Base-by-base conservation (phyloP, 768 basidiomycete genomes). In the Xerocomus brunneocitrinus region DNA sequence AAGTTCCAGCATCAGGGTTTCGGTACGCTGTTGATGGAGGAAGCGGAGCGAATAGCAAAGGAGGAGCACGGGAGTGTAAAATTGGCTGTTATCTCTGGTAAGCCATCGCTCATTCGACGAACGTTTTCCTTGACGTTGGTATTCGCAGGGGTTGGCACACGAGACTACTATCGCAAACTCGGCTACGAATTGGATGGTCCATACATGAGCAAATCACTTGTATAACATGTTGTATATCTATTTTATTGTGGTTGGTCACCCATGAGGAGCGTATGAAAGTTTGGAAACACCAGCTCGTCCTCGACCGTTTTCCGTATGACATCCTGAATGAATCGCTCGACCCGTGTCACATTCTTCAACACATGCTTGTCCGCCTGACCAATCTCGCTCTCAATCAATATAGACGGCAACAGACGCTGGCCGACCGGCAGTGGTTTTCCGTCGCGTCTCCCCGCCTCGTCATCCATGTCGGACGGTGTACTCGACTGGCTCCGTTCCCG, bases 1-100 rank as follows among this genome's bases (percentile, higher is more conserved):
- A 97, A 95, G 72, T 98, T 98, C 77, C 94, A 97, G 67, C 94
- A 97, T 72, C 61, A 95, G 82, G 97, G 97, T 8, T 98, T 98
- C 68, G 97, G 97, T 12, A 97, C 94, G 30, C 69, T 98, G 57
- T 73, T 99, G 57, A 99, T 99, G 97, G 97, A 99, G 67, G 97
- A 99, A 73, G 97, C 97, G 8, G 97, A 98, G 70, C 81, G 95
- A 62, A 98, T 99, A 76, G 94, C 97, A 25, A 76, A 87, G 59
- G 95, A 98, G 64, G 97, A 99, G 67, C 97, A 99, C 63, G 95
- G 91, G 19, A 98, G 93, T 68, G 76, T 88, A 57, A 95, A 98
- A 72, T 73, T 99, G 32, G 97, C 89, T n/a, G 95, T 99, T 54
- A 99, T 99, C 59, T 95, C 94, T 36, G 94, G 91, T 83, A 58